A percentile compares a stretch with the other conserved stretches of the same genome.
Conservation (phyloP, 2,329 filamentous ascomycete species). For the Orbilia blumenaviensis region DNA sequence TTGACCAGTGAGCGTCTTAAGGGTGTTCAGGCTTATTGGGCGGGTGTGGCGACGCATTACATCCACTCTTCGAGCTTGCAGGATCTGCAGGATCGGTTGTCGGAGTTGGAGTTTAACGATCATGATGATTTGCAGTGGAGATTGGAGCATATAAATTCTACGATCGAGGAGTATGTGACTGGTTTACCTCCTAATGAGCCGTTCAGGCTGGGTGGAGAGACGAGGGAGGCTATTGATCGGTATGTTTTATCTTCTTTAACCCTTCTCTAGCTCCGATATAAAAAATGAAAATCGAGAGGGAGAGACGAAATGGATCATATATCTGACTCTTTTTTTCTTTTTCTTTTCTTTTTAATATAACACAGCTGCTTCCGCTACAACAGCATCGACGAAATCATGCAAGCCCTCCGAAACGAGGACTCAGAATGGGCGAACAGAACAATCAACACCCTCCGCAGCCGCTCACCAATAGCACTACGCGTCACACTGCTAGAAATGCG, state of each 20-base stretch:
- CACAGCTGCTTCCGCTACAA: constrained; percentile 72
- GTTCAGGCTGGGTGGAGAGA: constrained; percentile 72
- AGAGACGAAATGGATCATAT: too few relatives aligned
- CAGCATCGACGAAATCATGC: constrained; percentile 75
- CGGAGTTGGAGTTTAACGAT: constrained; percentile 89
- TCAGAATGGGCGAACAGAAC: constrained; percentile 79
- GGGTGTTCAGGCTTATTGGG: constrained; percentile 80
- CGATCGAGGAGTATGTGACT: constrained; percentile 90
- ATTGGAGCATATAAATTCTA: constrained; percentile 78
- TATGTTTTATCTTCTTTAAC: constrained; percentile 15
- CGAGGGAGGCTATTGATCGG: constrained; percentile 84
- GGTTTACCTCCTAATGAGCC: constrained; percentile 80
- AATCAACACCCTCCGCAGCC: constrained; percentile 75
- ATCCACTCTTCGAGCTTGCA: constrained; percentile 88
- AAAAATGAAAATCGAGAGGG: neutral
- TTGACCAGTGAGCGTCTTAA: constrained; percentile 85
- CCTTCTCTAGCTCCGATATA: neutral
- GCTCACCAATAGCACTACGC: constrained; percentile 86
- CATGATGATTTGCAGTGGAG: constrained; percentile 71
- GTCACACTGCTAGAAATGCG: constrained; percentile 87
- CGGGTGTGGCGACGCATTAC: constrained; percentile 94
- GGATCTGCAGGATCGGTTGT: constrained; percentile 82
- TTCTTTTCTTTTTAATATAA: too few relatives aligned
- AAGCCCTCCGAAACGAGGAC: constrained; percentile 68
- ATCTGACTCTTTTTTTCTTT: too few relatives aligned